These are phyloP conservation scores for Erythrophleum fordii DNA, from an alignment of 306 rosid species.

Conservation along the genomic window DNA sequence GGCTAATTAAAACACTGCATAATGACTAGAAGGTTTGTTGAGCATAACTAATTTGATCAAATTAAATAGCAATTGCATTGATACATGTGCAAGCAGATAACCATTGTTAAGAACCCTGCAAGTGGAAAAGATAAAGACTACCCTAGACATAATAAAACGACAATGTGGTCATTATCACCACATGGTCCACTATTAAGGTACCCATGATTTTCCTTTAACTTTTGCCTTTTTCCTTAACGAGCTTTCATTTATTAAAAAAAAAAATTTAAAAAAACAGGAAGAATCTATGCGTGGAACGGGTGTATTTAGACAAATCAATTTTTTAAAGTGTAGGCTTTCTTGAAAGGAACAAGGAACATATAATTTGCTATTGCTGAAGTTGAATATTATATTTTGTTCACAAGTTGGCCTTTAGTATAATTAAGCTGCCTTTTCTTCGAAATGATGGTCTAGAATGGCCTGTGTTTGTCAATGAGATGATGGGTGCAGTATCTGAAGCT, in stretches of 20 bases:
- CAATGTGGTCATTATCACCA: conserved; percentile 47
- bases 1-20: neutral
- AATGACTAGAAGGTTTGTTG: neutral
- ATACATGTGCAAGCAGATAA: conserved; percentile 32
- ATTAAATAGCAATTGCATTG: conserved; percentile 6
- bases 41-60: neutral
- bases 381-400: conserved; percentile 31
- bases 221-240: conserved; percentile 35
- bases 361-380: neutral
- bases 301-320: conserved; percentile 16
- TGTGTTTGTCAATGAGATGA: conserved; percentile 38
- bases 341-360: conserved; percentile 46
- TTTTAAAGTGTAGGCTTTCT: conserved; percentile 37
- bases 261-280: neutral
- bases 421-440: conserved; percentile 39
- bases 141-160: conserved; percentile 34
- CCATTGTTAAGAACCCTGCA: conserved; percentile 1
- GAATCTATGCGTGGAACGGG: conserved; percentile 48
- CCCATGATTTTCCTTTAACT: conserved; percentile 38
- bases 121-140: conserved; percentile 39
- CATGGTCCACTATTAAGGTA: conserved; percentile 50
- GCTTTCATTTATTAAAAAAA: neutral
- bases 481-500: conserved; percentile 30
- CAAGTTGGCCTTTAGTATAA: conserved; percentile 40
- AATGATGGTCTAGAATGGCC: conserved; percentile 39